These are phyloP conservation scores for Termitomyces sp. DNA, from an alignment of 768 basidiomycete species.

Conservation along the genomic window DNA sequence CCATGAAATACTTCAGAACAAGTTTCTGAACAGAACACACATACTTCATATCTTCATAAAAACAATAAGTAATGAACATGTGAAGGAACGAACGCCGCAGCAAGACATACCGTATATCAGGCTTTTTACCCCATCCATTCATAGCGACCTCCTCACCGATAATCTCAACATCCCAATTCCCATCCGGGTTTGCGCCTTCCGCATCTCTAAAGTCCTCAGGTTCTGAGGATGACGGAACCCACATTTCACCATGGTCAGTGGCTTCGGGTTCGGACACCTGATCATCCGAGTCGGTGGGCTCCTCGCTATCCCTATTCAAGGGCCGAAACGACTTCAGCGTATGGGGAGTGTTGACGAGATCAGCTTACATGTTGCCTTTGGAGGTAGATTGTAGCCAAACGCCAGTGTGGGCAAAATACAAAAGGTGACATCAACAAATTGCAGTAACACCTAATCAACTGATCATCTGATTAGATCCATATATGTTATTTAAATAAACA, in stretches of 20 bases:
- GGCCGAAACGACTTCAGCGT: neutral
- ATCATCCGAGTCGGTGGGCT: neutral
- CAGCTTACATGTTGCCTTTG: neutral
- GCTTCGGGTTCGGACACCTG: neutral
- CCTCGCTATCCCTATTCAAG: neutral
- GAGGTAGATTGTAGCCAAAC: neutral
- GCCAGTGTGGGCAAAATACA: neutral
- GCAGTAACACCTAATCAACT: too few species aligned
- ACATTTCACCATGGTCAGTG: conserved; percentile 9
- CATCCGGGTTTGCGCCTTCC: conserved; percentile 25
- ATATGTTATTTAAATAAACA: too few species aligned
- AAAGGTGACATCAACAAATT: neutral
- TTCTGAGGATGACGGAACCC: conserved; percentile 22
- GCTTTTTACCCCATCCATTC: conserved; percentile 20
- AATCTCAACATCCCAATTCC: conserved; percentile 30
- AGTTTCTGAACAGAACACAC: conserved; percentile 2
- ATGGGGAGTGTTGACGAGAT: neutral
- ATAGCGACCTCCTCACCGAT: conserved; percentile 37
- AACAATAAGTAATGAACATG: conserved; percentile 1
- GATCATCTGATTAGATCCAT: neutral
- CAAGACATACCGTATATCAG: conserved; percentile 26
- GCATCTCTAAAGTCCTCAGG: conserved; percentile 25
- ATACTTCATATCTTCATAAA: conserved; percentile 6
- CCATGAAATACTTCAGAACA: neutral
- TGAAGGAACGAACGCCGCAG: neutral